Base-by-base conservation (phyloP, 2,329 filamentous ascomycete genomes). In the Lachnellula subtilissima region DNA sequence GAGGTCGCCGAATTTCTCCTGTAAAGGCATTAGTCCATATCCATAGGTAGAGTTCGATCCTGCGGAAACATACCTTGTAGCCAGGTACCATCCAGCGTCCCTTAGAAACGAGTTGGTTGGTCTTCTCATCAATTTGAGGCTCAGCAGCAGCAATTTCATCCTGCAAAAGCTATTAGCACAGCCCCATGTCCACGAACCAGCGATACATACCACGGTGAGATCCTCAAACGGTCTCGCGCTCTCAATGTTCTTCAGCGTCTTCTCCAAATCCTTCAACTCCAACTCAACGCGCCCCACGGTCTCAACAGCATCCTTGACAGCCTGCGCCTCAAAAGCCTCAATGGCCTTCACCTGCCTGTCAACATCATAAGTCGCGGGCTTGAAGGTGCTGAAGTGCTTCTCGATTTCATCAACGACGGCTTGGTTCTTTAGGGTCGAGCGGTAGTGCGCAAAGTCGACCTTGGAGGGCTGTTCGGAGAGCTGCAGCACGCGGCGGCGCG, bases 1-100 rank as follows among this genome's bases (percentile, higher is more conserved):
- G 69, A 97, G 86, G 75, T 97, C 92, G 81, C 94, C 94, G 78
- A 97, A 99, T 84, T 92, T 96, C 85, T 99, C 94, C 93, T 97
- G 70, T 65, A 70, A 48, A 48, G 65, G 59, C 62, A 55, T 73
- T 87, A 74, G 88, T 32, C 45, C 9, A 7, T 14, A 35, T 17
- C 45, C 22, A 25, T 14, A 12, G 32, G 5, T 15, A 19, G 9
- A 32, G 7, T 2, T 25, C 5, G 12, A 6, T 15, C 9, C 28
- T 32, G 28, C 11, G n/a, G 15, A 60, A 50, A 76, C 87, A 69
- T 80, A 93, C 93, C 91, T 97, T 96, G 89, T 99, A 99, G 74
- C 94, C 94, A 63, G 94, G 92, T 72, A 96, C 92, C 80, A 87
- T 84, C 94, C 94, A 99, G 85, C 91, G 90, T 75, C 93, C 93